Evolutionary conservation across 805 yeast species (phyloP), one percentile per base, ranked within the genome.

Genomic region (Suhomyces prunicola): DNA sequence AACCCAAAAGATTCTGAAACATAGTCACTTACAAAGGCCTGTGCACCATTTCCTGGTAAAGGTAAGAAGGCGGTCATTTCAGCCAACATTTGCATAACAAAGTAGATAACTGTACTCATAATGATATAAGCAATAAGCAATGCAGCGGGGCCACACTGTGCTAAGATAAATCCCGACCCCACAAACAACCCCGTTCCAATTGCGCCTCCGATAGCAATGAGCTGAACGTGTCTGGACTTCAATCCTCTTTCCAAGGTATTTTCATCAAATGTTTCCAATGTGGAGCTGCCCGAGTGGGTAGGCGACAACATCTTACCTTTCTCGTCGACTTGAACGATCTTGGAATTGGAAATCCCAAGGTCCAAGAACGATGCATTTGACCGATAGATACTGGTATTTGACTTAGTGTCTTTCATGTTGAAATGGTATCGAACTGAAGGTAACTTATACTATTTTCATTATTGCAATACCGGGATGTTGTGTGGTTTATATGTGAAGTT

Each of bases 21-120:
- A 52, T 64, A 67, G 33, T 67, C 65, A 33, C 62, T 65, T 15
- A 67, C 72, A 51, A 62, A 70, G 4, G 70, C 54, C 36, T 65
- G 68, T 10, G 73, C 66, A 15, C 72, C 72, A 50, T 64, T 65
- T 42, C 73, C 73, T 7, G 73, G 71, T 31, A 70, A 58, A 0
- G 74, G 75, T 50, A 67, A 65, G 48, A 65, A 70, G 1, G 69
- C 62, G 12, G 72, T 60, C 73, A 65, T 69, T 61, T 70, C 70
- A 0, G 65, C 73, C 56, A 71, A 57, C 61, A 61, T 56, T 48
- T 64, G 65, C 73, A 70, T 68, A 33, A 69, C 68, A 48, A 64
- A 63, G 52, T 58, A 72, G 24, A 70, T 51, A 10, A 63, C 47
- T 1, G 56, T 9, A 13, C 63, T 52, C 60, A 67, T 60, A 45